These are phyloP conservation scores for Candida schatavii DNA, from an alignment of 805 yeast species.

Conservation along the genomic window DNA sequence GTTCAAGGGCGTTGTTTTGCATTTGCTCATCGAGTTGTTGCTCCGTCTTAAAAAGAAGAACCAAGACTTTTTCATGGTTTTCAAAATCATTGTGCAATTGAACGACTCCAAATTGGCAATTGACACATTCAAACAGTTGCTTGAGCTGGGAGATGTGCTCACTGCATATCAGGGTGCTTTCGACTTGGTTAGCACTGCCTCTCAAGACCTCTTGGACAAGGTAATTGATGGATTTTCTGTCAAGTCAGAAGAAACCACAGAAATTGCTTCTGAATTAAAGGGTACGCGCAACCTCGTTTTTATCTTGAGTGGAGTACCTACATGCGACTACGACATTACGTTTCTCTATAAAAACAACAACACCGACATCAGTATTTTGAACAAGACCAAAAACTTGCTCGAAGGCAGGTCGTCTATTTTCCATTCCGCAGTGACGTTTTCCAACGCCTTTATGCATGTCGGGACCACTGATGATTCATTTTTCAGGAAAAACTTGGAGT, in stretches of 20 bases:
- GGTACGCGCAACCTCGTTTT: slow-evolving; percentile 46
- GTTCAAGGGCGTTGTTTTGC: slow-evolving; percentile 66
- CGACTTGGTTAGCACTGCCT: slow-evolving; percentile 86
- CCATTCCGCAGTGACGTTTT: slow-evolving; percentile 93
- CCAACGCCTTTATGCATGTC: slow-evolving; percentile 91
- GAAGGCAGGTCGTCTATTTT: slow-evolving; percentile 93
- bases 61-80: slow-evolving; percentile 80
- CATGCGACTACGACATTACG: slow-evolving; percentile 88
- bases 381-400: slow-evolving; percentile 72
- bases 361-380: slow-evolving; percentile 78
- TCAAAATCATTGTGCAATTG: slow-evolving; percentile 84
- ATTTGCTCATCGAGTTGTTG: slow-evolving; percentile 58
- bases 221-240: slow-evolving; percentile 42
- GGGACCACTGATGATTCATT: slow-evolving; percentile 96
- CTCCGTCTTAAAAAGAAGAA: slow-evolving; percentile 45
- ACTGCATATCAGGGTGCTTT: slow-evolving; percentile 92
- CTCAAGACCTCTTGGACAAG: slow-evolving; percentile 78
- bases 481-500: slow-evolving; percentile 84
- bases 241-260: slow-evolving; percentile 20
- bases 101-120: slow-evolving; percentile 74
- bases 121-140: slow-evolving; percentile 59
- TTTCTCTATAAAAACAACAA: slow-evolving; percentile 83
- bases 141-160: slow-evolving; percentile 48
- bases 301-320: slow-evolving; percentile 86
- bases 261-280: slow-evolving; percentile 24